phyloP scores from a whole-genome alignment of 2,329 filamentous ascomycete species.

The Apiospora pterosperma region DNA sequence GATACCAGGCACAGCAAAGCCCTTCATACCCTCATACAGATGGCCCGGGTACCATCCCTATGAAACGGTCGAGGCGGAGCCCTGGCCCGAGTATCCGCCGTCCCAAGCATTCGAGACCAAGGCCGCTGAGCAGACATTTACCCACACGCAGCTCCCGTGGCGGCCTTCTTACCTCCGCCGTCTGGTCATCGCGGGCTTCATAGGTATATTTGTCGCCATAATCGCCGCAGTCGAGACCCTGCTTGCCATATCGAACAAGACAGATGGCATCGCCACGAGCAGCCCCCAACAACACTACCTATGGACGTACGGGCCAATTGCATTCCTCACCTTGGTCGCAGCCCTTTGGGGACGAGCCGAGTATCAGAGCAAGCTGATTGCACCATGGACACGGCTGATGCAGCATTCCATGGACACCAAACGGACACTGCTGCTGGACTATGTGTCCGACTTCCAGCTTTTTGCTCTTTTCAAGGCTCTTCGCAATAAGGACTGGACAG shows the following conservation, averaged over 20 bases:
- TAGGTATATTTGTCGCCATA: neutral
- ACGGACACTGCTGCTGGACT: constrained; percentile 34
- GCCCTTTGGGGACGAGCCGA: constrained; percentile 34
- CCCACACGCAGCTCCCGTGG: neutral
- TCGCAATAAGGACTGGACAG: constrained; percentile 31
- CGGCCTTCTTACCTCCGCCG: constrained; percentile 12
- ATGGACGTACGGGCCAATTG: constrained; percentile 33
- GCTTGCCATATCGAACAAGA: constrained; percentile 3
- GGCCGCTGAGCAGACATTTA: neutral
- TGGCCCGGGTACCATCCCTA: neutral
- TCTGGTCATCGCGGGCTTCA: neutral
- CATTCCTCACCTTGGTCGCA: constrained; percentile 29
- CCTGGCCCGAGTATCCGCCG: neutral
- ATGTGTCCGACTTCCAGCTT: constrained; percentile 27
- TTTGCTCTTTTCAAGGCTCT: constrained; percentile 24
- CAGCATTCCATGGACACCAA: constrained; percentile 24
- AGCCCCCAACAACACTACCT: constrained; percentile 23
- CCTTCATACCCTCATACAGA: neutral
- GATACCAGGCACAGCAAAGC: neutral
- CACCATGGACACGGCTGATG: constrained; percentile 35
- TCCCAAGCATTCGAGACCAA: neutral
- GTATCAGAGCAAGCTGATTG: constrained; percentile 33
- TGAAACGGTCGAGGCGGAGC: neutral
- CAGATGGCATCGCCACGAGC: constrained; percentile 6
- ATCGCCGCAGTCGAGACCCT: constrained; percentile 4